Evolutionary conservation across 352 stramenopile genomes (phyloP).

Genomic region (Plasmopara halstedii): DNA sequence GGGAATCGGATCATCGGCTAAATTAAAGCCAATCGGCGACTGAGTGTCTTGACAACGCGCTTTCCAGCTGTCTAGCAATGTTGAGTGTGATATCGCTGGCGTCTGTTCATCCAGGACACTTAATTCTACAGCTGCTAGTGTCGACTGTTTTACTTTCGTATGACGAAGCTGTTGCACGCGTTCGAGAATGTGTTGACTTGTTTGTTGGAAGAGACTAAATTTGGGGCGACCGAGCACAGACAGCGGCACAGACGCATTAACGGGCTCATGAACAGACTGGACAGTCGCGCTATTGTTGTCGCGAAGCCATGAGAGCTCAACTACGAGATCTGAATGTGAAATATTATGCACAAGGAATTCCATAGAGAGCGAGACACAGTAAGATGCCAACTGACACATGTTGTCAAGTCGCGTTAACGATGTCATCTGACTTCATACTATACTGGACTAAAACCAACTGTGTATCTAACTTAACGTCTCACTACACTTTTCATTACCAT

Average conservation of each 20-base stretch:
- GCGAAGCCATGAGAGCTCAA: conserved; percentile 82
- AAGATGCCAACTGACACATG: conserved; percentile 13
- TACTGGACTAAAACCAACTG: not conserved
- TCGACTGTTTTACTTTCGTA: conserved; percentile 1
- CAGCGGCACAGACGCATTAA: conserved; percentile 28
- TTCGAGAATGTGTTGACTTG: conserved; percentile 63
- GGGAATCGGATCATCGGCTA: conserved; percentile 45
- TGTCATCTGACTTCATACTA: conserved; percentile 8
- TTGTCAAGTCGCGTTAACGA: not conserved
- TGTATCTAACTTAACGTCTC: conserved; percentile 13
- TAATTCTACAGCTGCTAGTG: conserved; percentile 13
- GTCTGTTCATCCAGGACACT: conserved; percentile 6
- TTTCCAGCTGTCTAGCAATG: conserved; percentile 58
- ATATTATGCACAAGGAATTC: conserved; percentile 97
- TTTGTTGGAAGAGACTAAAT: conserved; percentile 85
- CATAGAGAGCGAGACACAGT: conserved; percentile 30
- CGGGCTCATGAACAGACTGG: conserved; percentile 3
- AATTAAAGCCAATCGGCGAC: conserved; percentile 71
- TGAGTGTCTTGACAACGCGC: conserved; percentile 49
- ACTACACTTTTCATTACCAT: too few species aligned
- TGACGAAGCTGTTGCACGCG: conserved; percentile 41
- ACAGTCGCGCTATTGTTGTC: conserved; percentile 18
- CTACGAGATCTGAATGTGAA: conserved; percentile 93
- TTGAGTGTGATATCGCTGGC: conserved; percentile 53
- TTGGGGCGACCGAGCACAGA: conserved; percentile 73